Evolutionary conservation across 2,329 filamentous ascomycete genomes (phyloP), one percentile per base, ranked within the genome.

Genomic region (Fusarium subglutinans): DNA sequence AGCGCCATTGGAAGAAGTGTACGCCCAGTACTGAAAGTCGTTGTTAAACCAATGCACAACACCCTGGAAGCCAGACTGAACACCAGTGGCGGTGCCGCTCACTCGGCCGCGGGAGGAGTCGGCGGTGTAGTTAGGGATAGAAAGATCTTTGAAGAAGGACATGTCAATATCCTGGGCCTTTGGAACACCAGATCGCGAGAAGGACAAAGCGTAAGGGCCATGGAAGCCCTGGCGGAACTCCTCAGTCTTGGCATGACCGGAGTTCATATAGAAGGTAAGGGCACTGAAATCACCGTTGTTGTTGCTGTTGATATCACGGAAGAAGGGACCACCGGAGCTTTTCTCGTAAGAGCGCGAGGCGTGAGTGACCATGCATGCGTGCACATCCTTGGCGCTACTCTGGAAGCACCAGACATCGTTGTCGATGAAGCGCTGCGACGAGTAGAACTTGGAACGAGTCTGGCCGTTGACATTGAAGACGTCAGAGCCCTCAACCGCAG

Each of bases 401-500:
- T 86, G 87, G 43, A 91, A 88, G 80, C 91, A 93, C 78, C 91
- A 90, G 33, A 88, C 86, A 50, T 88, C 83, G 75, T 92, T 90
- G 78, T 93, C 91, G 77, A 93, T 92, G 81, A 92, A 93, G n/a
- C 90, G 86, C 70, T 91, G 85, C 66, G 88, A 90, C 5, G 89
- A 91, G 82, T 91, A 93, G 84, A 93, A 93, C 80, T 93, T 93
- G 81, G 88, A 90, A 44, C 91, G 87, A 0, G 91, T 93, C 79
- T 93, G 83, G 28, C 90, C 88, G 71, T 84, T 81, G 50, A 93
- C 89, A 14, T 90, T 68, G 77, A 87, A 93, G 64, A 89, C 87
- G 66, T 90, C 88, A 2, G 85, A 87, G 47, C 86, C 90, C 79
- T 92, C 91, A 58, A 92, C 80, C 5, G 87, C 84, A 43, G 72